phyloP scores from a whole-genome alignment of 2,329 filamentous ascomycete species.

The Stagonosporopsis tanaceti region DNA sequence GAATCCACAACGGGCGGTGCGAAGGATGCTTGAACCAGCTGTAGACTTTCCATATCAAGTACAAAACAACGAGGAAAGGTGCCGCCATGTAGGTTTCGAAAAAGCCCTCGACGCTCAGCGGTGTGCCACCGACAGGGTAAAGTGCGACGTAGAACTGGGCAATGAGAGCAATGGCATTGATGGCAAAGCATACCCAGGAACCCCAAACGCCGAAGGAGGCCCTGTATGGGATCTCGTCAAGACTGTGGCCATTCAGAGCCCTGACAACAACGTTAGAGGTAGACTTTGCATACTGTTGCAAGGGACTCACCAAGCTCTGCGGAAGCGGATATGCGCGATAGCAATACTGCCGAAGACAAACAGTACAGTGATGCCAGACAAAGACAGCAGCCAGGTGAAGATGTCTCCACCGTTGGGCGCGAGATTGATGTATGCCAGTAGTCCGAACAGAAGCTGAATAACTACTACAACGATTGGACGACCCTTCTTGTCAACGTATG shows the following conservation, averaged over 20 bases:
- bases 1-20: constrained; percentile 37
- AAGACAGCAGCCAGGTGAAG: constrained; percentile 80
- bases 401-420: constrained; percentile 67
- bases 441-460: constrained; percentile 71
- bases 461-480: constrained; percentile 78
- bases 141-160: constrained; percentile 50
- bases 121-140: constrained; percentile 33
- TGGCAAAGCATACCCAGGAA: constrained; percentile 42
- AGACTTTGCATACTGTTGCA: not conserved
- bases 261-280: not conserved
- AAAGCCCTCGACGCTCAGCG: constrained; percentile 49
- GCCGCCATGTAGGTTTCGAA: constrained; percentile 56
- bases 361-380: constrained; percentile 74
- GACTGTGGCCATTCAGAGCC: constrained; percentile 37
- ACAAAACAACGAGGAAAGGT: constrained; percentile 57
- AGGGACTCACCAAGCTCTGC: constrained; percentile 52
- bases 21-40: constrained; percentile 28
- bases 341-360: constrained; percentile 85
- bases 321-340: constrained; percentile 89
- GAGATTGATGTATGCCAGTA: constrained; percentile 73
- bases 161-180: constrained; percentile 47
- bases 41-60: constrained; percentile 54
- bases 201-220: constrained; percentile 49
- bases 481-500: constrained; percentile 81
- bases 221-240: constrained; percentile 51